A percentile compares a stretch with the other conserved stretches of the same genome.
These are phyloP conservation scores for Boeremia lycopersici DNA, from an alignment of 2,329 filamentous ascomycete species.

Conservation along the genomic window DNA sequence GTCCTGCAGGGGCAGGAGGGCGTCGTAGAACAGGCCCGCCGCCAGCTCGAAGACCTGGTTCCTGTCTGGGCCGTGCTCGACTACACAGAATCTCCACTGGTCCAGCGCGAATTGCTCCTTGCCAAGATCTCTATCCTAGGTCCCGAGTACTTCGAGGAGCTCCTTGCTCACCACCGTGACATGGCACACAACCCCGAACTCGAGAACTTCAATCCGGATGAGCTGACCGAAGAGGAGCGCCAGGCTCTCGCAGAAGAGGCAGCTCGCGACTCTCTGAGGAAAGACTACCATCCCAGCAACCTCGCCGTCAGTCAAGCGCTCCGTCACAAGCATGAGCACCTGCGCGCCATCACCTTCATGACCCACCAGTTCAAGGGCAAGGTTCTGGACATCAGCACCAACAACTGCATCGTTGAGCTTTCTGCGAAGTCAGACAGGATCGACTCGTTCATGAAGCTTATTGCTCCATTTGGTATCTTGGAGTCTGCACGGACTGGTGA, in stretches of 20 bases:
- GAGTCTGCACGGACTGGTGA: constrained; percentile 88
- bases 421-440: constrained; percentile 93
- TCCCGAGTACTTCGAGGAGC: constrained; percentile 97
- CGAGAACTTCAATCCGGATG: constrained; percentile 27
- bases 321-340: constrained; percentile 95
- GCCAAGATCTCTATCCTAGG: constrained; percentile 97
- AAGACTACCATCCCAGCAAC: constrained; percentile 88
- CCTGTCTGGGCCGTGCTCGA: constrained; percentile 98
- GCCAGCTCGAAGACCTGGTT: constrained; percentile 94
- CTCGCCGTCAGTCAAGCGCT: constrained; percentile 86
- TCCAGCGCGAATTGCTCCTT: constrained; percentile 92
- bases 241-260: constrained; percentile 40
- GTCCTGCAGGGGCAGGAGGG: constrained; percentile 95
- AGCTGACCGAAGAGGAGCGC: constrained; percentile 41
- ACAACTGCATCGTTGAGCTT: constrained; percentile 96
- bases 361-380: constrained; percentile 98
- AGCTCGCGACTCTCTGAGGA: constrained; percentile 50
- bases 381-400: constrained; percentile 96
- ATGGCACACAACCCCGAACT: constrained; percentile 64
- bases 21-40: constrained; percentile 93
- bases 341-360: constrained; percentile 94
- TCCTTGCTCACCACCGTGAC: constrained; percentile 93
- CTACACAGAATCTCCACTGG: constrained; percentile 89
- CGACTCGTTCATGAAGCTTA: constrained; percentile 96
- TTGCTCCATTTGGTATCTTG: constrained; percentile 92